Evolutionary conservation across 768 basidiomycete genomes (phyloP).

Genomic region (Mycena alexandri): DNA sequence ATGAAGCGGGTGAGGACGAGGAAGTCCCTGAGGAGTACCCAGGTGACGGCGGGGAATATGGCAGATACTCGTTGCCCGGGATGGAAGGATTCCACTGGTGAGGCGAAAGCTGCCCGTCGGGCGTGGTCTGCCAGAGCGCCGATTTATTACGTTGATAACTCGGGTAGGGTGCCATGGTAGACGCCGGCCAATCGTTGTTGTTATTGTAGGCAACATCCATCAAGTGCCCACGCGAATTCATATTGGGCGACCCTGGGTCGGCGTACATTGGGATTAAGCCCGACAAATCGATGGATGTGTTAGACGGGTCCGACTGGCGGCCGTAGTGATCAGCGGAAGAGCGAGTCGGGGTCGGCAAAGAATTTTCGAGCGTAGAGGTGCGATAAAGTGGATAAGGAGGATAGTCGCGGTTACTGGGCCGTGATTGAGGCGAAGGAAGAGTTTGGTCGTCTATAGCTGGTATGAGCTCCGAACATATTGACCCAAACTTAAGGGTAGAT

Average conservation of each 20-base stretch:
- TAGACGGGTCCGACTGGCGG: constrained; percentile 3
- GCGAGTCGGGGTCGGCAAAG: too few relatives aligned
- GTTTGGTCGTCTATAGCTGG: neutral
- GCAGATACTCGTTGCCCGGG: neutral
- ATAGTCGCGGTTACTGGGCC: constrained; percentile 7
- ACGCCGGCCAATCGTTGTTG: constrained; percentile 15
- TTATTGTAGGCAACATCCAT: constrained; percentile 12
- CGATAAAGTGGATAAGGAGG: neutral
- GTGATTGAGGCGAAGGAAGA: too few relatives aligned
- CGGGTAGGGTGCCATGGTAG: constrained; percentile 14
- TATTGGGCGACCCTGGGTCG: constrained; percentile 9
- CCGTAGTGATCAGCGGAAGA: constrained; percentile 10
- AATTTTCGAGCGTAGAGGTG: neutral
- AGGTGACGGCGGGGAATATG: too few relatives aligned
- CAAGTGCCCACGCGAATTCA: constrained; percentile 16
- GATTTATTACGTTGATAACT: constrained; percentile 18
- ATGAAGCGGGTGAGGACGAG: too few relatives aligned
- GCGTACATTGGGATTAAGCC: constrained; percentile 28
- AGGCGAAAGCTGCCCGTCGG: neutral
- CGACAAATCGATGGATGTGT: constrained; percentile 28
- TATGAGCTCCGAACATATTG: neutral
- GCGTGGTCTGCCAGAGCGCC: neutral
- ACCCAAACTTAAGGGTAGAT: too few relatives aligned
- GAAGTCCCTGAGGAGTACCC: too few relatives aligned
- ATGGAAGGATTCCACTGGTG: constrained; percentile 14